These are phyloP conservation scores for Claviceps sp. DNA, from an alignment of 2,329 filamentous ascomycete genomes.

Conservation along the genomic window DNA sequence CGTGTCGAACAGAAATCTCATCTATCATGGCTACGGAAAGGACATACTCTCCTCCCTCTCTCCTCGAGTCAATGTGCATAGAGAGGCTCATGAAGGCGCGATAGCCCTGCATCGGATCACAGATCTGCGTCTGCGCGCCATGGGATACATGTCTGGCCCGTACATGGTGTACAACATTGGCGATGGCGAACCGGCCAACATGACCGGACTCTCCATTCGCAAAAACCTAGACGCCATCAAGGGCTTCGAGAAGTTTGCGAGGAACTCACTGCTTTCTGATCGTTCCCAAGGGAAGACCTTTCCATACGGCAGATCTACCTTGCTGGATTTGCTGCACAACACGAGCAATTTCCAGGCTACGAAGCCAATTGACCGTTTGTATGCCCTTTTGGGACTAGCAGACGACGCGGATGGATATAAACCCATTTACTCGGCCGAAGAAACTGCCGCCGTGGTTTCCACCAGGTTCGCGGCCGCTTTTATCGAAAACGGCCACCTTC, in stretches of 20 bases:
- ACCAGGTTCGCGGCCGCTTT: conserved; percentile 5
- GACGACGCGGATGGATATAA: conserved; percentile 3
- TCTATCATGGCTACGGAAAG: conserved; percentile 3
- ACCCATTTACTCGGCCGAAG: conserved; percentile 4
- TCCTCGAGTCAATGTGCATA: neutral
- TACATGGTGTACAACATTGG: conserved; percentile 5
- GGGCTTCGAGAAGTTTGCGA: conserved; percentile 1
- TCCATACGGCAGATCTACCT: neutral
- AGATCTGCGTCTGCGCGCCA: conserved; percentile 5
- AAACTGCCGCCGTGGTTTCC: conserved; percentile 2
- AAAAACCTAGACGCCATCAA: conserved; percentile 4
- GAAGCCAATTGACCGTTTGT: conserved; percentile 2
- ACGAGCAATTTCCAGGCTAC: conserved; percentile 5
- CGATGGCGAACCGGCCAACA: neutral
- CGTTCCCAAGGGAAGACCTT: conserved; percentile 4
- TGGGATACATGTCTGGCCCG: conserved; percentile 5
- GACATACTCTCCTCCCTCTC: neutral
- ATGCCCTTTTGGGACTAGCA: conserved; percentile 5
- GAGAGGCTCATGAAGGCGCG: conserved; percentile 5
- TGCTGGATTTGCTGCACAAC: conserved; percentile 3
- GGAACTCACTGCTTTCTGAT: neutral
- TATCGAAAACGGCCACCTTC: conserved; percentile 2
- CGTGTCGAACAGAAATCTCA: conserved; percentile 5
- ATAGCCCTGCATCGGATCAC: conserved; percentile 1
- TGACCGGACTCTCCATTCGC: conserved; percentile 3